A percentile compares a stretch with the other conserved stretches of the same genome.
These are phyloP conservation scores for Salmacisia buchloeana DNA, from an alignment of 1,284 basidiomycete species.

Conservation along the genomic window DNA sequence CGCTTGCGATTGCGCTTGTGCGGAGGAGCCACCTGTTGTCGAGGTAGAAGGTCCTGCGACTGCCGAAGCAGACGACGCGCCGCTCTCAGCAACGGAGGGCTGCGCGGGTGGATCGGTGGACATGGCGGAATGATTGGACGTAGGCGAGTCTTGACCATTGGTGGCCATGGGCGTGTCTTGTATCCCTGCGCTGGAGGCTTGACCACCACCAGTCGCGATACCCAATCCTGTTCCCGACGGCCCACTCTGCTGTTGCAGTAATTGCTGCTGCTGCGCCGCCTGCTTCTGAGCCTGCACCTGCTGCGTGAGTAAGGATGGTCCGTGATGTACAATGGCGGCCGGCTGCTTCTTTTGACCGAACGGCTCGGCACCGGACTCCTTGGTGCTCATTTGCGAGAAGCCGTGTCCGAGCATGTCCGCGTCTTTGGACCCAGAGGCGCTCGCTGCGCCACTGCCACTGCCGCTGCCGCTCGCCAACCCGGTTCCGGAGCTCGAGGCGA, in stretches of 20 bases:
- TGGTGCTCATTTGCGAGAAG: slow-evolving; percentile 64
- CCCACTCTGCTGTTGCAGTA: neutral
- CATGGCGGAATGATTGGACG: slow-evolving; percentile 32
- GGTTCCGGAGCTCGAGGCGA: neutral
- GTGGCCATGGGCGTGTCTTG: neutral
- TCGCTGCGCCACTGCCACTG: neutral
- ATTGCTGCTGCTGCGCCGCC: slow-evolving; percentile 10
- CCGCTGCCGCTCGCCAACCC: neutral
- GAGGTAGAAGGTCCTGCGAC: too few species aligned
- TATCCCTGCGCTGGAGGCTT: neutral
- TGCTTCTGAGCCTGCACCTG: slow-evolving; percentile 55
- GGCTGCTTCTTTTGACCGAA: slow-evolving; percentile 53
- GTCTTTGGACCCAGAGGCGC: slow-evolving; percentile 22
- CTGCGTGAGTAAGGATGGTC: slow-evolving; percentile 75
- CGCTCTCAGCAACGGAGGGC: slow-evolving; percentile 9
- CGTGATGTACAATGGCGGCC: slow-evolving; percentile 53
- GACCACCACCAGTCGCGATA: too few species aligned
- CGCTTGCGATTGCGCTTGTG: neutral
- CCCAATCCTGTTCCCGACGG: neutral
- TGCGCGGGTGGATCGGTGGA: slow-evolving; percentile 27
- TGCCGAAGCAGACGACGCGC: too few species aligned
- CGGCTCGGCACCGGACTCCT: slow-evolving; percentile 36
- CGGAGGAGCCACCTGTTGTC: too few species aligned
- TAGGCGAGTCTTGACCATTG: slow-evolving; percentile 42
- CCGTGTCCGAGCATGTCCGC: slow-evolving; percentile 50